phyloP scores from a whole-genome alignment of 768 basidiomycete genomes.

The Termitomyces sp. region DNA sequence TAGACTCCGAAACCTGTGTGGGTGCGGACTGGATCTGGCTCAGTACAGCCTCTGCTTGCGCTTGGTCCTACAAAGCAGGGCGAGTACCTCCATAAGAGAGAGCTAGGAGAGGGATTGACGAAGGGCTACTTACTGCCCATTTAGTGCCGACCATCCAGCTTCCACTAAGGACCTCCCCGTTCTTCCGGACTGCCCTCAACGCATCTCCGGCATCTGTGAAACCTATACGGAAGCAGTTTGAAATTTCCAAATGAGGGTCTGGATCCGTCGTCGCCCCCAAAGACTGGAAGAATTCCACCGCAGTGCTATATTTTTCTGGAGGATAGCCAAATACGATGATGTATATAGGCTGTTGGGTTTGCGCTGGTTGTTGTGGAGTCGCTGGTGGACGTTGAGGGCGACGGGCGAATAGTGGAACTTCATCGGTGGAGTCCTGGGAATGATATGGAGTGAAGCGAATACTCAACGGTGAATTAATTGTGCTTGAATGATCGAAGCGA shows the following conservation, averaged over 20 bases:
- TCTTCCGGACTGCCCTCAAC: slow-evolving; percentile 75
- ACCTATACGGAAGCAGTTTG: slow-evolving; percentile 82
- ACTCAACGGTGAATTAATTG: not conserved
- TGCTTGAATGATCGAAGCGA: slow-evolving; percentile 7
- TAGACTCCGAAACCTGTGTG: slow-evolving; percentile 20
- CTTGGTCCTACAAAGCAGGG: slow-evolving; percentile 49
- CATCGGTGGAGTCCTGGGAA: slow-evolving; percentile 39
- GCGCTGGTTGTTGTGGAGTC: slow-evolving; percentile 20
- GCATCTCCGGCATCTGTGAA: slow-evolving; percentile 73
- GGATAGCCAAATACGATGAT: slow-evolving; percentile 91
- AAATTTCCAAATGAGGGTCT: slow-evolving; percentile 63
- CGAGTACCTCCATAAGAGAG: not conserved
- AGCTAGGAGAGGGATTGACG: no score
- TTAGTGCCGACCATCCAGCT: slow-evolving; percentile 85
- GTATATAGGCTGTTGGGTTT: slow-evolving; percentile 46
- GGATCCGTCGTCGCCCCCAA: slow-evolving; percentile 71
- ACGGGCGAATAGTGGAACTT: slow-evolving; percentile 38
- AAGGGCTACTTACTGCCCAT: slow-evolving; percentile 64
- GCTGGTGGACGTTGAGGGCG: slow-evolving; percentile 30
- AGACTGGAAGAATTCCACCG: slow-evolving; percentile 72
- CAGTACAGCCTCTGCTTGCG: slow-evolving; percentile 54
- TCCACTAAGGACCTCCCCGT: slow-evolving; percentile 74
- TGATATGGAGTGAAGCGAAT: not conserved
- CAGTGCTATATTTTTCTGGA: slow-evolving; percentile 68
- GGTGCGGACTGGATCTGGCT: slow-evolving; percentile 33